phyloP scores from a whole-genome alignment of 306 rosid species.

The Prunus persica region Prunus_persica_NCBIv2 NC_034011.1:7144501-7145000 shows the following conservation, averaged over 20 bases:
- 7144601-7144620: background rate
- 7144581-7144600: background rate
- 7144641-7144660: background rate
- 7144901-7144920: background rate
- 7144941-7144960: conserved; percentile 43
- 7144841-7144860: background rate
- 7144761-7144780: background rate
- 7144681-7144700: background rate
- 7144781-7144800: background rate
- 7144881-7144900: background rate
- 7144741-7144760: background rate
- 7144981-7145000: conserved; percentile 45
- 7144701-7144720: background rate
- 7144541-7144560: too few relatives aligned
- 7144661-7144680: background rate
- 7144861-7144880: too few relatives aligned
- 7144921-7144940: conserved; percentile 4
- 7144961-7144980: conserved; percentile 31
- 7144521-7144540: too few relatives aligned
- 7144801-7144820: background rate
- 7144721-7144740: background rate
- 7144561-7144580: background rate
- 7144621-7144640: background rate
- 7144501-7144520: too few relatives aligned
- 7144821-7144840: background rate